Percentiles rank a stretch among this genome's conserved stretches.
Conservation (phyloP, 2,329 filamentous ascomycete genomes). For the Dryadomyces quercivorus region DNA sequence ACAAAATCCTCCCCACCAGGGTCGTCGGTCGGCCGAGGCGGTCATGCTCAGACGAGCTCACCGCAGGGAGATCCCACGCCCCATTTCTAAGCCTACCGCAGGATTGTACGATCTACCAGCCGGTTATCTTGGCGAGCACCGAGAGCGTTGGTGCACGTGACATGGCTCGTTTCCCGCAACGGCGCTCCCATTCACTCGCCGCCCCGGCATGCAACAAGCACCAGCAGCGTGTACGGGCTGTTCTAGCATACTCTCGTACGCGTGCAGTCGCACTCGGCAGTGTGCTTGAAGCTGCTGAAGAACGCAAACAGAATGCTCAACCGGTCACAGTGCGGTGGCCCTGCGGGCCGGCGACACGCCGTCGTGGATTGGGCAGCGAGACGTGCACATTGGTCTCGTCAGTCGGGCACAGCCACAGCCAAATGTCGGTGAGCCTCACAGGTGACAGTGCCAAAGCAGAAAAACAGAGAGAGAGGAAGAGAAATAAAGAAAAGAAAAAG, state of each 20-base stretch:
- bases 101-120: background rate
- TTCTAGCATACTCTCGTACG: background rate
- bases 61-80: background rate
- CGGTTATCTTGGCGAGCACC: background rate
- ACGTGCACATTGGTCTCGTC: background rate
- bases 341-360: too few relatives aligned
- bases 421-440: constrained; percentile 2
- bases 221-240: background rate
- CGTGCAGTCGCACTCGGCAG: background rate
- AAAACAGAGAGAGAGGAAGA: background rate
- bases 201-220: too few relatives aligned
- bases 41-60: background rate
- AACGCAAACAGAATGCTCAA: background rate
- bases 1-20: too few relatives aligned
- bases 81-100: background rate
- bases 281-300: background rate
- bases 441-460: background rate
- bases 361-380: background rate
- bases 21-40: too few relatives aligned
- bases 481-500: background rate
- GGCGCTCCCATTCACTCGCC: too few relatives aligned
- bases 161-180: background rate
- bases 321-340: too few relatives aligned
- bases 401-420: background rate
- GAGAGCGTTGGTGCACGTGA: background rate